Conservation (phyloP, 345 rosid species). For the Ceriops decandra region DNA sequence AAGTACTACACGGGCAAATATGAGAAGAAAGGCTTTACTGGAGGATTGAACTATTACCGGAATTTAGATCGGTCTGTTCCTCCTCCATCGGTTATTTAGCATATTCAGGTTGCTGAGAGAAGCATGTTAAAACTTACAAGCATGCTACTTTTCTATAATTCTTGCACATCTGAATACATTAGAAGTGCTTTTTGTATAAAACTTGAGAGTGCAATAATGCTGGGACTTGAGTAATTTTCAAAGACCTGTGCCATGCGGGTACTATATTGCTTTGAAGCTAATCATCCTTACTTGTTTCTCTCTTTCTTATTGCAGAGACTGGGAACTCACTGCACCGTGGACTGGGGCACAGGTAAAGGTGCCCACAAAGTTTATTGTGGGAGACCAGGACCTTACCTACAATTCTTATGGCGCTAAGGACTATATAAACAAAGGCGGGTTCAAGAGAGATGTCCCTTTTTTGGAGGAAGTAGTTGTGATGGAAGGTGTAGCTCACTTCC, state of each 20-base stretch:
- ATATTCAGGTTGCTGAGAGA: no score
- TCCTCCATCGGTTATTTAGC: no score
- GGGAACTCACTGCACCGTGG: slow-evolving; percentile 31
- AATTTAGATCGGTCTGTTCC: slow-evolving; percentile 14
- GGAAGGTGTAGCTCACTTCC: slow-evolving; percentile 40
- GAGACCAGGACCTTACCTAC: slow-evolving; percentile 33
- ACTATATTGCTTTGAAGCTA: not conserved
- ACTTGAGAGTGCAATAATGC: no score
- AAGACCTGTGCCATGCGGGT: not conserved
- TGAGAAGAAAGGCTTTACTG: slow-evolving; percentile 27
- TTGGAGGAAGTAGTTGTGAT: slow-evolving; percentile 32
- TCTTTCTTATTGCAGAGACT: slow-evolving; percentile 18
- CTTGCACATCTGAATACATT: no score
- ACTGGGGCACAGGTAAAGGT: slow-evolving; percentile 22
- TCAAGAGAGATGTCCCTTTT: slow-evolving; percentile 22
- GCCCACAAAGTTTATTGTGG: slow-evolving; percentile 17
- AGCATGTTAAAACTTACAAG: no score
- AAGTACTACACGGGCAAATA: slow-evolving; percentile 20
- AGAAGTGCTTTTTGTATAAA: no score
- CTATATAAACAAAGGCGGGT: slow-evolving; percentile 26
- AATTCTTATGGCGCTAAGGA: slow-evolving; percentile 20
- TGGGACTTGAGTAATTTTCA: not conserved
- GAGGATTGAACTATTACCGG: slow-evolving; percentile 29
- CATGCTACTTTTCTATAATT: no score
- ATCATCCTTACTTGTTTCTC: not conserved